Conservation (phyloP, 2,329 filamentous ascomycete species). For the Herpotrichia juniperi region DNA sequence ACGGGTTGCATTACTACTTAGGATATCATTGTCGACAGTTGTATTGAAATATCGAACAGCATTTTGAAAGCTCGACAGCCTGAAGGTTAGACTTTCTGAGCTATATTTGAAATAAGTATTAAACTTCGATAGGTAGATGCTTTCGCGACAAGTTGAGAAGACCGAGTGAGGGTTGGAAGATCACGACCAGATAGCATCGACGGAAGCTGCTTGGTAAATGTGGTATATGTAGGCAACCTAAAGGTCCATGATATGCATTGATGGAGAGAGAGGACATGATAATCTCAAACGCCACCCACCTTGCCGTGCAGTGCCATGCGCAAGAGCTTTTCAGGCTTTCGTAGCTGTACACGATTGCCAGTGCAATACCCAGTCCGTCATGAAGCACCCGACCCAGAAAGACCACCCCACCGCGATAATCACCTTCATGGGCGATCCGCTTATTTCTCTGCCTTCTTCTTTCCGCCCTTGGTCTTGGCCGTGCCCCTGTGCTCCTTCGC, state of each 20-base stretch:
- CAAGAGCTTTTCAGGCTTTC: constrained; percentile 47
- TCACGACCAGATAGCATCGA: background rate
- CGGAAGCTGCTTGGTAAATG: background rate
- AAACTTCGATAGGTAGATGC: no score
- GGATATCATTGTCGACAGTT: no score
- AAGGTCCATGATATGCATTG: constrained; percentile 50
- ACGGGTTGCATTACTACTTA: no score
- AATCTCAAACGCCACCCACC: constrained; percentile 49
- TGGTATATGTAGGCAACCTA: constrained; percentile 21
- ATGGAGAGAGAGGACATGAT: constrained; percentile 42
- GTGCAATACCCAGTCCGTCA: constrained; percentile 43
- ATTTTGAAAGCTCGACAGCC: no score
- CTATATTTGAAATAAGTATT: no score
- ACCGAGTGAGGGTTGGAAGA: background rate
- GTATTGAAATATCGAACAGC: no score
- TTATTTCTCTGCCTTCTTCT: constrained; percentile 83
- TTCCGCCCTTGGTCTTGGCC: constrained; percentile 96
- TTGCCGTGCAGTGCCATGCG: constrained; percentile 42
- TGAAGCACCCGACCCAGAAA: constrained; percentile 41
- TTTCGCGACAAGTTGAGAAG: no score
- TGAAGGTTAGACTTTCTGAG: no score
- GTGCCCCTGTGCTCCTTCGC: constrained; percentile 98
- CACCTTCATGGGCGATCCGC: constrained; percentile 34
- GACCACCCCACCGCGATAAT: constrained; percentile 34
- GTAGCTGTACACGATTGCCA: constrained; percentile 46